Evolutionary conservation across 257 asterid species (phyloP).

Genomic region (Thymus mandschuricus): DNA sequence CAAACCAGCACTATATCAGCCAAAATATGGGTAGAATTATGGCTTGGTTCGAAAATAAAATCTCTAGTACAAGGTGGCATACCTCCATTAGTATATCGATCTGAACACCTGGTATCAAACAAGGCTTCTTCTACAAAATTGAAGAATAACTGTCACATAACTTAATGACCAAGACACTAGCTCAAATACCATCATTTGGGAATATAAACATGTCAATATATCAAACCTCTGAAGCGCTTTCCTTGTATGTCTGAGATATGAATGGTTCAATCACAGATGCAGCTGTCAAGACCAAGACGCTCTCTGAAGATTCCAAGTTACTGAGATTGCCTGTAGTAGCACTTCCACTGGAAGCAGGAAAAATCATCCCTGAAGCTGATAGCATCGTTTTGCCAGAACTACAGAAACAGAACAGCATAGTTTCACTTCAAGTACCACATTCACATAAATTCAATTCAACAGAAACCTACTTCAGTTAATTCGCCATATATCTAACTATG

Average conservation of each 20-base stretch:
- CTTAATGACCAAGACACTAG: slow-evolving; percentile 9
- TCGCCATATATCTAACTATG: background rate
- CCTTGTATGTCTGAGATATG: slow-evolving; percentile 48
- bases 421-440: slow-evolving; percentile 9
- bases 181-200: slow-evolving; percentile 5
- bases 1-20: slow-evolving; percentile 30
- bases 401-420: slow-evolving; percentile 23
- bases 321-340: slow-evolving; percentile 33
- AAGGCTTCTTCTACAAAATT: slow-evolving; percentile 65
- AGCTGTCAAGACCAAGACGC: slow-evolving; percentile 66
- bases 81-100: slow-evolving; percentile 87
- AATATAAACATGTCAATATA: slow-evolving; percentile 12
- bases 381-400: slow-evolving; percentile 93
- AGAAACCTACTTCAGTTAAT: slow-evolving; percentile 14
- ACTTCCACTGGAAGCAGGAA: slow-evolving; percentile 52
- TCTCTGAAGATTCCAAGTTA: slow-evolving; percentile 35
- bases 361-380: slow-evolving; percentile 90
- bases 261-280: slow-evolving; percentile 94
- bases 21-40: slow-evolving; percentile 20
- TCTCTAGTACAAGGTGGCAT: slow-evolving; percentile 31
- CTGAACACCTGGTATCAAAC: slow-evolving; percentile 66
- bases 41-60: slow-evolving; percentile 16
- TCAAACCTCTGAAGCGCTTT: slow-evolving; percentile 53
- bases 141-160: slow-evolving; percentile 21
- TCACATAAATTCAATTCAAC: slow-evolving; percentile 34